Conservation (phyloP, 2,329 filamentous ascomycete species). For the Aphanoascus verrucosus region DNA sequence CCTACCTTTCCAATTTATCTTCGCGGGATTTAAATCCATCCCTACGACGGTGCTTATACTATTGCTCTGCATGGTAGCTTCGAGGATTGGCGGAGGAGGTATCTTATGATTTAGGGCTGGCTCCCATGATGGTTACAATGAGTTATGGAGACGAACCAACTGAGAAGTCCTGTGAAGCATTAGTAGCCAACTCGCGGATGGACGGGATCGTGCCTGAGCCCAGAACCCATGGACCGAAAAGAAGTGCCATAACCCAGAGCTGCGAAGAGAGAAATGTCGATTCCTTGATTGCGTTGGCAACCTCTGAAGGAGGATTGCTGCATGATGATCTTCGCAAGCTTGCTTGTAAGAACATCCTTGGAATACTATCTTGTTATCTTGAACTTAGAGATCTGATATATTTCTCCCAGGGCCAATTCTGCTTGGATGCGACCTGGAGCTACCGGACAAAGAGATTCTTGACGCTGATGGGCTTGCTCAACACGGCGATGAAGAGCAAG, state of each 20-base stretch:
- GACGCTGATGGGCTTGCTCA: slow-evolving; percentile 44
- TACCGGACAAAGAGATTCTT: slow-evolving; percentile 11
- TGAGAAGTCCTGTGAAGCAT: background rate
- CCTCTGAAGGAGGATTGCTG: slow-evolving; percentile 56
- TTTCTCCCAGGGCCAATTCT: slow-evolving; percentile 36
- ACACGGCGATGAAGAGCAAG: slow-evolving; percentile 86
- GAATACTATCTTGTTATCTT: background rate
- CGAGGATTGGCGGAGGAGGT: too few relatives aligned
- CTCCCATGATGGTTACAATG: background rate
- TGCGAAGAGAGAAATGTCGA: slow-evolving; percentile 50
- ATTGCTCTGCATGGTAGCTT: background rate
- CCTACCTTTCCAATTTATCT: too few relatives aligned
- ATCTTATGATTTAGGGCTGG: background rate
- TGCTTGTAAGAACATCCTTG: slow-evolving; percentile 55
- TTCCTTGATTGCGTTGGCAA: slow-evolving; percentile 48
- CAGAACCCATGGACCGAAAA: slow-evolving; percentile 26
- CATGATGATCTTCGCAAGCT: slow-evolving; percentile 56
- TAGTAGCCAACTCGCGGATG: background rate
- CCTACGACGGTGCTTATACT: background rate
- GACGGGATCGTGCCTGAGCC: background rate
- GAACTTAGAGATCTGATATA: background rate
- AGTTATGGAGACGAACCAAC: background rate
- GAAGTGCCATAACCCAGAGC: slow-evolving; percentile 46
- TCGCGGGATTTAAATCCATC: too few relatives aligned
- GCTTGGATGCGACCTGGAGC: slow-evolving; percentile 30